Base-by-base conservation (phyloP, 2,329 filamentous ascomycete species). In the Colletotrichum coccodes region DNA sequence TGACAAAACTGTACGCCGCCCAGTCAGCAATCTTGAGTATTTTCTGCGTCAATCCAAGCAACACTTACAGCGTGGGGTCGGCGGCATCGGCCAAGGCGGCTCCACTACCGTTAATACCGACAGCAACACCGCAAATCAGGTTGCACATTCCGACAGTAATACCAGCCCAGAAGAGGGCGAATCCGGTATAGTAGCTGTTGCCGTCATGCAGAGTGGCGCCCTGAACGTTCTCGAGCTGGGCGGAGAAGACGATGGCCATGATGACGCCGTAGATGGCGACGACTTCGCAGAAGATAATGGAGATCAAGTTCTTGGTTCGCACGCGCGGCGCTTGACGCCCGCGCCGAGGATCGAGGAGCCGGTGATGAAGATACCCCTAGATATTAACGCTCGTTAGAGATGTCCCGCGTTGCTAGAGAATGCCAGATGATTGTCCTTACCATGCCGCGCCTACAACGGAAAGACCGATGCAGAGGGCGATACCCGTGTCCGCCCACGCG, bases 191-290 rank as follows among this genome's bases (percentile, higher is more conserved):
- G 84, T 95, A 96, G 77, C 94, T 94, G 79, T 89, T 90, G 60
- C 88, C 90, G 14, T 92, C 92, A 83, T 92, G 92, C 34, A 94
- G 81, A 21, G 87, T 86, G 44, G 91, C 88, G 64, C 87, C 87
- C 49, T 85, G 78, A 34, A 96, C 87, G 64, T 87, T 80, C 75
- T 89, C 87, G 75, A 99, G 84, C 82, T 98, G 97, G 71, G 95
- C 89, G 50, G 95, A 97, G 85, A 98, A 98, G 76, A 99, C 93
- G 80, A 99, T 99, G 76, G 95, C 92, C 94, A 99, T 99, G 84
- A 99, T 99, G 83, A 99, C 95, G 76, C 97, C 97, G 87, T 99
- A 99, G 82, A 99, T 99, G 82, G 96, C 96, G 77, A 99, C 96
- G 78, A 99, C 96, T 85, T 99, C 96, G 86, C 96, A 99, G 85